phyloP scores from a whole-genome alignment of 306 rosid genomes.

The Prunus campanulata region DNA sequence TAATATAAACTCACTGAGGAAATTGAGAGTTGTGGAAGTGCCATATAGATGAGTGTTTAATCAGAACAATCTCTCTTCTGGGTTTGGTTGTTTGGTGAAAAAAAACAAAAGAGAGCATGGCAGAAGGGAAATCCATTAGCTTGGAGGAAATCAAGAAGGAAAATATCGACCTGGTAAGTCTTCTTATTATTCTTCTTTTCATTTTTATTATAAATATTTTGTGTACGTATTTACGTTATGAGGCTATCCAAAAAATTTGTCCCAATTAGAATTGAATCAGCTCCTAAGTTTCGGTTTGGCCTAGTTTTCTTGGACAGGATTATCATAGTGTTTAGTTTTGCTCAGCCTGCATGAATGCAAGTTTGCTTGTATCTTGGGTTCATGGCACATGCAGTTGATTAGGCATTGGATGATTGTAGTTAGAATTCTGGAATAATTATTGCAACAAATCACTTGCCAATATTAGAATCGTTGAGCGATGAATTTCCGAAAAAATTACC shows the following conservation, averaged over 20 bases:
- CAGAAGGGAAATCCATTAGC: constrained; percentile 19
- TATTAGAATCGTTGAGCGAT: no score
- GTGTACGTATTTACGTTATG: background rate
- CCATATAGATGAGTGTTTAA: background rate
- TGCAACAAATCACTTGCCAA: background rate
- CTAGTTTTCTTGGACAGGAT: no score
- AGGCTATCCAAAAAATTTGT: background rate
- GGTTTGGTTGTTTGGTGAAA: background rate
- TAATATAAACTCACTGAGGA: background rate
- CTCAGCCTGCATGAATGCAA: background rate
- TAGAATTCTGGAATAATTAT: background rate
- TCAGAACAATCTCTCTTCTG: background rate
- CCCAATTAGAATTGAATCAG: background rate
- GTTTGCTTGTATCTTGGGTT: background rate
- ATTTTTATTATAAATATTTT: background rate
- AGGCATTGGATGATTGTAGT: background rate
- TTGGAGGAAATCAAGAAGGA: constrained; percentile 82
- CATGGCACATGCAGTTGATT: background rate
- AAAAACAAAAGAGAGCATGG: background rate
- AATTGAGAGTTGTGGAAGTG: background rate
- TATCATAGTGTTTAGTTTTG: background rate
- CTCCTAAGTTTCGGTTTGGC: background rate
- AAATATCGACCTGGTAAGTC: constrained; percentile 65
- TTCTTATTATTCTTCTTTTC: background rate
- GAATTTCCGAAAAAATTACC: no score